phyloP scores from a whole-genome alignment of 2,329 filamentous ascomycete genomes.

The Aaosphaeria pasadenensis region DNA sequence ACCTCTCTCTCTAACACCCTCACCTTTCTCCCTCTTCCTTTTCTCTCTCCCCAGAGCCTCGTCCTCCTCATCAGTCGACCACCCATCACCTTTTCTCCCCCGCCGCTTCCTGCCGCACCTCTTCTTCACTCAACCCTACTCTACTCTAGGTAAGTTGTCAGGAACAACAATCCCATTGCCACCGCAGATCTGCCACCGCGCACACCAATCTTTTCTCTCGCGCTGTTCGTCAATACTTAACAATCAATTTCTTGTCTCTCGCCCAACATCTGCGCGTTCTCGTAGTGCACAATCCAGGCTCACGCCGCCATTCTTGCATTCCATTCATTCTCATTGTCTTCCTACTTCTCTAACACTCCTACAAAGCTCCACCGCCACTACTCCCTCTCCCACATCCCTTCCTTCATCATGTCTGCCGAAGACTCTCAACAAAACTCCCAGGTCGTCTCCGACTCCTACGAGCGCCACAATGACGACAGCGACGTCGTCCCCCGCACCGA shows the following conservation, averaged over 20 bases:
- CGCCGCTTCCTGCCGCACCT: slow-evolving; percentile 3
- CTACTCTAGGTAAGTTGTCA: neutral
- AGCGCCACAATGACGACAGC: slow-evolving; percentile 57
- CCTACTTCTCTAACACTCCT: slow-evolving; percentile 25
- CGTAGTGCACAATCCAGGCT: no score
- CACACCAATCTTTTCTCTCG: no score
- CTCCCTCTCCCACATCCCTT: slow-evolving; percentile 20
- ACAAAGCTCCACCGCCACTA: slow-evolving; percentile 15
- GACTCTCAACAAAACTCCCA: slow-evolving; percentile 32
- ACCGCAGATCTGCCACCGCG: no score
- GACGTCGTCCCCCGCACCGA: slow-evolving; percentile 86
- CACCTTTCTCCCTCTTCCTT: neutral
- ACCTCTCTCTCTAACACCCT: neutral
- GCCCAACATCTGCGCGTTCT: no score
- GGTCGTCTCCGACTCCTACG: slow-evolving; percentile 40
- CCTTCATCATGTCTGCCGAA: slow-evolving; percentile 43
- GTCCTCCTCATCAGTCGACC: slow-evolving; percentile 3
- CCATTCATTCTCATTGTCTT: slow-evolving; percentile 15
- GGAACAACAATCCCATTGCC: no score
- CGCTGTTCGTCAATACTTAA: no score
- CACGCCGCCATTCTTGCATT: neutral
- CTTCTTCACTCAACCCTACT: neutral
- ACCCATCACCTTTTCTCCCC: slow-evolving; percentile 10
- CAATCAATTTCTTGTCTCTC: no score
- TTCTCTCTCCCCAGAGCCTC: neutral